These are phyloP conservation scores for Onygenales sp. DNA, from an alignment of 2,329 filamentous ascomycete genomes.

Conservation along the genomic window DNA sequence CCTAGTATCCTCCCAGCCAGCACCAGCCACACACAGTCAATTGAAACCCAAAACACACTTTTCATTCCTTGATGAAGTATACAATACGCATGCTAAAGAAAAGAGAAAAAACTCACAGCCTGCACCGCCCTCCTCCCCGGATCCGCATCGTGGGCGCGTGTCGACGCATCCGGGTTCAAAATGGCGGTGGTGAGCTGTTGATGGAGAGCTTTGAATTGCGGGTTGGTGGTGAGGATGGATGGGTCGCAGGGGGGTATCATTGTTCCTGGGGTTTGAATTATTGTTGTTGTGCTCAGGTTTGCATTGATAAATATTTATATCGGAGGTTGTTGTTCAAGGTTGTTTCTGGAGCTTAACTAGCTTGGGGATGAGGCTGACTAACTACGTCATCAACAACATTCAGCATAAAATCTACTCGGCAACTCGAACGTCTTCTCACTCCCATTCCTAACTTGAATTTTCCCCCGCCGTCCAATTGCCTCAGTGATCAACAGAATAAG, in stretches of 20 bases:
- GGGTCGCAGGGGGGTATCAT: constrained; percentile 37
- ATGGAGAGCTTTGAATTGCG: constrained; percentile 34
- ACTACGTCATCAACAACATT: too few species aligned
- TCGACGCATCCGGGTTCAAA: constrained; percentile 33
- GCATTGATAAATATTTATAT: too few species aligned
- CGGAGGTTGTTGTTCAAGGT: too few species aligned
- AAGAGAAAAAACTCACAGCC: constrained; percentile 21
- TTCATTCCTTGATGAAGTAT: background rate
- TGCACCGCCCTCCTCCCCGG: constrained; percentile 20
- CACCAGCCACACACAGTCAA: too few species aligned
- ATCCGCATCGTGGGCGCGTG: constrained; percentile 21
- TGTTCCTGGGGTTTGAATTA: background rate
- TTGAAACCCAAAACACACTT: too few species aligned
- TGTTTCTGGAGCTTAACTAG: too few species aligned
- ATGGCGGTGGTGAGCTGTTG: constrained; percentile 28
- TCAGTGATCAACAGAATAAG: too few species aligned
- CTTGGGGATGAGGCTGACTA: too few species aligned
- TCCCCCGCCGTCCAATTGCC: too few species aligned
- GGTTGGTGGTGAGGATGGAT: constrained; percentile 29
- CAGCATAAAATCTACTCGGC: too few species aligned
- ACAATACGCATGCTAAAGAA: background rate
- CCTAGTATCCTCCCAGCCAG: constrained; percentile 14
- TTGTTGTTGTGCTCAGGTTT: background rate
- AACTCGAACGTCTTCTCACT: too few species aligned
- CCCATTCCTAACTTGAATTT: too few species aligned